phyloP scores from a whole-genome alignment of 306 rosid species.

The Sophora flavescens region DNA sequence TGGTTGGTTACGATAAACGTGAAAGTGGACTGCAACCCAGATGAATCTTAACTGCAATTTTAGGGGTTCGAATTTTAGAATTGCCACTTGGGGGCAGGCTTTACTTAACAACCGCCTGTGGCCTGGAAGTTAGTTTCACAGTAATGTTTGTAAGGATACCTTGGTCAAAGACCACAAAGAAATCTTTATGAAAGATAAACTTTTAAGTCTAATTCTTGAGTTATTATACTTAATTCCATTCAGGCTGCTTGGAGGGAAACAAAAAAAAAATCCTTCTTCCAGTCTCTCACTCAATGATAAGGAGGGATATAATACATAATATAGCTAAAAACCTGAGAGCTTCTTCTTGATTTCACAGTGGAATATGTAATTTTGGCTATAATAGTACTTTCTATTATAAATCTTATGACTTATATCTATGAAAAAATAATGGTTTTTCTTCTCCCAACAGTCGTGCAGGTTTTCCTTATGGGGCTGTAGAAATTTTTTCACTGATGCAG shows the following conservation, averaged over 20 bases:
- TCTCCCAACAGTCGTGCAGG: conserved; percentile 83
- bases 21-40: no score
- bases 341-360: background rate
- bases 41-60: no score
- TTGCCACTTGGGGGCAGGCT: no score
- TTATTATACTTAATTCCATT: background rate
- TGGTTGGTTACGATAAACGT: no score
- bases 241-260: background rate
- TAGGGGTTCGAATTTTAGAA: no score
- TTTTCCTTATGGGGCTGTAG: conserved; percentile 89
- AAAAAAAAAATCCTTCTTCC: background rate
- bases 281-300: background rate
- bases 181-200: background rate
- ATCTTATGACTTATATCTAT: background rate
- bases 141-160: no score
- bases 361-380: conserved; percentile 7
- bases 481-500: conserved; percentile 92
- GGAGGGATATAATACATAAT: background rate
- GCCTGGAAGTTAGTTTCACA: no score
- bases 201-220: background rate
- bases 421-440: conserved; percentile 11
- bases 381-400: conserved; percentile 1
- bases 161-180: background rate
- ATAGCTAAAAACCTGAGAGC: no score
- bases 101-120: no score